phyloP scores from a whole-genome alignment of 1,139 yeast genomes.

The Saccharomyces hybrid region DNA sequence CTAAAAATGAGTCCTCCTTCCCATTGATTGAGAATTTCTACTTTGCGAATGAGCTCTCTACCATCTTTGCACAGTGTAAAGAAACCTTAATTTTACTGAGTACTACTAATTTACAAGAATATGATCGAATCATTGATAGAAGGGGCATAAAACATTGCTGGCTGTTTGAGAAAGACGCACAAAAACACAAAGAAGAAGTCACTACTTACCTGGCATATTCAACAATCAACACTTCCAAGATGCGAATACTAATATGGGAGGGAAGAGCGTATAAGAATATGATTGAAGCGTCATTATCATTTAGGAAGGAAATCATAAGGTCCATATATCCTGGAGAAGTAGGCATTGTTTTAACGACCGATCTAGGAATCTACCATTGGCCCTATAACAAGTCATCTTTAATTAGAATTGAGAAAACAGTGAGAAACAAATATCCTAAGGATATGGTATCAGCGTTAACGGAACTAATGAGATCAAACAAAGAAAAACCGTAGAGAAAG shows the following conservation, averaged over 20 bases:
- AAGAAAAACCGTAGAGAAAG: neutral
- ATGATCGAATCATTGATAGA: constrained; percentile 28
- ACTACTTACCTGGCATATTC: constrained; percentile 22
- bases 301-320: constrained; percentile 16
- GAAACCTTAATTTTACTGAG: constrained; percentile 23
- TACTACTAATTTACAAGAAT: constrained; percentile 26
- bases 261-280: constrained; percentile 22
- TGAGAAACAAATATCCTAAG: constrained; percentile 19
- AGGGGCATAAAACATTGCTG: constrained; percentile 26
- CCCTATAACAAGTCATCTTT: constrained; percentile 11
- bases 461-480: constrained; percentile 9
- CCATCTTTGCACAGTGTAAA: constrained; percentile 26
- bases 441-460: constrained; percentile 16
- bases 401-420: constrained; percentile 17
- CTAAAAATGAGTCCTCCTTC: constrained; percentile 8
- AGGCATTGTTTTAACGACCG: constrained; percentile 21
- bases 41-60: constrained; percentile 22
- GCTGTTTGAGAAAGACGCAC: constrained; percentile 14
- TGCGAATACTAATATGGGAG: constrained; percentile 27
- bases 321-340: constrained; percentile 14
- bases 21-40: constrained; percentile 15
- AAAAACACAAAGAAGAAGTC: constrained; percentile 6
- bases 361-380: constrained; percentile 24
- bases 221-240: constrained; percentile 14
- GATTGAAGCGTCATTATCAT: constrained; percentile 19